Base-by-base conservation (phyloP, 495 filamentous ascomycete species). In the Trichocladium antarcticum region DNA sequence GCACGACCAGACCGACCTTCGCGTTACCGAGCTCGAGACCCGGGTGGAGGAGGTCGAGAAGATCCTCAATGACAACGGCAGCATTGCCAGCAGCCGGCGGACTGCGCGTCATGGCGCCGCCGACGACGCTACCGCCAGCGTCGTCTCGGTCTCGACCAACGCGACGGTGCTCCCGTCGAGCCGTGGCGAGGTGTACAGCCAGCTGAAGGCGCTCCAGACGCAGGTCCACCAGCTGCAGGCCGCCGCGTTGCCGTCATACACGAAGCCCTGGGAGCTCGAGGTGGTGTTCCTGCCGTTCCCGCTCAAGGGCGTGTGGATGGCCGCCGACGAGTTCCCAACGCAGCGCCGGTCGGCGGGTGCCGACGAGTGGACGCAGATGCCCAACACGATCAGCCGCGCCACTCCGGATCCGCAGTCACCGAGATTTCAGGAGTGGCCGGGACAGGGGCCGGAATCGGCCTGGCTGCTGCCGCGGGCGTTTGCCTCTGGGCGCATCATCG, bases 281-380 rank as follows among this genome's bases (percentile, higher is more conserved):
- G 79, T 85, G 16, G 70, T 84, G 15, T 74, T 84, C 42, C 55
- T 84, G n/a, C 81, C 82, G 28, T 85, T 80, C 63, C 77, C 75
- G 1, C 64, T 85, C 37, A 75, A 72, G 55, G 76, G 77, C 6
- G 62, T 84, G 28, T 85, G 81, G 81, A 72, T 74, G 53, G 61
- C 67, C 34, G 54, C 69, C 11, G 59, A 69, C 43, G 71, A 76
- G 10, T 71, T 74, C 21, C 59, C 66, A 6, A 68, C 58, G 44
- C 73, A 70, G 55, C 62, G 61, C n/a, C 61, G 60, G 28, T 66
- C 73, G 8, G 59, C 58, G 10, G 56, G 66, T 51, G 65, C 57
- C 16, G 76, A 78, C 41, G 74, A 74, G 34, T 82, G 80, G 77
- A 79, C 73, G 0, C 77, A 79, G 58, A 59, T 74, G 47, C 73